Percentiles rank a stretch among this genome's conserved stretches.
Conservation (phyloP, 345 rosid species). For the Murraya koenigii region DNA sequence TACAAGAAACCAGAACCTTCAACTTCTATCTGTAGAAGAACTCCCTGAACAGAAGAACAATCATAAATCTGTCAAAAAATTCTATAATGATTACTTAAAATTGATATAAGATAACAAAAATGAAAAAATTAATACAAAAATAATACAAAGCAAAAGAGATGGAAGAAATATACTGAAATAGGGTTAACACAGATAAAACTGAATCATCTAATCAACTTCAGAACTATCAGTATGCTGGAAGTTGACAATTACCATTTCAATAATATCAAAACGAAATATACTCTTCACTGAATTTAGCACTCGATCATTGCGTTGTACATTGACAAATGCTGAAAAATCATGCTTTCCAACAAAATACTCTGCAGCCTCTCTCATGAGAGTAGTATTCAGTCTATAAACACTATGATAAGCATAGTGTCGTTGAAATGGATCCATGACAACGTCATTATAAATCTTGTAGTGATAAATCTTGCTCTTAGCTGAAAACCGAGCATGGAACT, state of each 20-base stretch:
- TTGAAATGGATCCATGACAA: conserved; percentile 84
- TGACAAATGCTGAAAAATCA: conserved; percentile 88
- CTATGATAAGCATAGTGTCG: conserved; percentile 63
- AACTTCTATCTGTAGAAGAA: conserved; percentile 78
- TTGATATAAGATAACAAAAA: no score
- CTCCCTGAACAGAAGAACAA: conserved; percentile 44
- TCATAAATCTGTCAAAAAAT: neutral
- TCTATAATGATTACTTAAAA: neutral
- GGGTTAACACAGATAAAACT: neutral
- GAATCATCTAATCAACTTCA: conserved; percentile 1
- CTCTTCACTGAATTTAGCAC: conserved; percentile 68
- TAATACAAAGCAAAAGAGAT: neutral
- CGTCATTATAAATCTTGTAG: conserved; percentile 73
- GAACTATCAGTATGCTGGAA: neutral
- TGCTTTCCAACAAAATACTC: conserved; percentile 58
- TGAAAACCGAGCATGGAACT: conserved; percentile 91
- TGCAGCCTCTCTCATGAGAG: conserved; percentile 71
- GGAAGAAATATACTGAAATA: neutral
- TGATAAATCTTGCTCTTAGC: conserved; percentile 66
- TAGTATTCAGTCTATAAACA: conserved; percentile 55
- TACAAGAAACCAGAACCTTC: conserved; percentile 92
- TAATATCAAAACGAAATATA: conserved; percentile 57
- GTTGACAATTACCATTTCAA: conserved; percentile 56
- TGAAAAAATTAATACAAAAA: no score
- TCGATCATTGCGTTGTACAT: conserved; percentile 67